Evolutionary conservation across 805 yeast species (phyloP).

Genomic region (Peterozyma xylosa): DNA sequence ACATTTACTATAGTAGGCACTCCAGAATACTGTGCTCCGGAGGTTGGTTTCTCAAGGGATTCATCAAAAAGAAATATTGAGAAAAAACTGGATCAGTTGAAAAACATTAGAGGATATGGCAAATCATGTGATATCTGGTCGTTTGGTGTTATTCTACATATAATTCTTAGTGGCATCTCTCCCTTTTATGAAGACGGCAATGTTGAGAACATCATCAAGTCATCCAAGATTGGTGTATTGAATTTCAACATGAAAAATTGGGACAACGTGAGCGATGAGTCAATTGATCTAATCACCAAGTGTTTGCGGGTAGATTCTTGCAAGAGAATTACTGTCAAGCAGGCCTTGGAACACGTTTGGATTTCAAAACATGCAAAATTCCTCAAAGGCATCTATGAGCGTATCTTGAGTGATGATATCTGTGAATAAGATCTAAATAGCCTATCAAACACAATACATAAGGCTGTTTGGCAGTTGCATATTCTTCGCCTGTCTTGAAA

Average conservation of each 20-base stretch:
- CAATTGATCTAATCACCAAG: constrained; percentile 35
- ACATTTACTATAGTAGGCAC: constrained; percentile 29
- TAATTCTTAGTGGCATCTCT: constrained; percentile 54
- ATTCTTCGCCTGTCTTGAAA: too few relatives aligned
- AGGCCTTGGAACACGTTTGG: constrained; percentile 42
- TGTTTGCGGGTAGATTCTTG: constrained; percentile 31
- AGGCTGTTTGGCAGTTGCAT: too few relatives aligned
- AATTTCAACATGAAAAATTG: constrained; percentile 33
- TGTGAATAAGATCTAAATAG: too few relatives aligned
- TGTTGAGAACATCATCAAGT: constrained; percentile 29
- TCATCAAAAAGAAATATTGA: constrained; percentile 18
- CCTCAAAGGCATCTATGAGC: neutral
- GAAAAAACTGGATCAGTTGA: neutral
- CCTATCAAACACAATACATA: too few relatives aligned
- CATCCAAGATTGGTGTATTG: constrained; percentile 32
- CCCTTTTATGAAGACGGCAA: constrained; percentile 50
- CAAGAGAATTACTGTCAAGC: constrained; percentile 27
- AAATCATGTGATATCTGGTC: constrained; percentile 66
- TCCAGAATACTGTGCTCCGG: constrained; percentile 70
- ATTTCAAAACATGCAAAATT: constrained; percentile 25
- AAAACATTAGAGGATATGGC: constrained; percentile 34
- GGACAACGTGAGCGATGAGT: constrained; percentile 29
- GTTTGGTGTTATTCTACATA: constrained; percentile 51
- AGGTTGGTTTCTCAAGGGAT: constrained; percentile 40
- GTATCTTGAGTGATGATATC: neutral